Base-by-base conservation (phyloP, 2,329 filamentous ascomycete genomes). In the Aspergillus thermomutatus region DNA sequence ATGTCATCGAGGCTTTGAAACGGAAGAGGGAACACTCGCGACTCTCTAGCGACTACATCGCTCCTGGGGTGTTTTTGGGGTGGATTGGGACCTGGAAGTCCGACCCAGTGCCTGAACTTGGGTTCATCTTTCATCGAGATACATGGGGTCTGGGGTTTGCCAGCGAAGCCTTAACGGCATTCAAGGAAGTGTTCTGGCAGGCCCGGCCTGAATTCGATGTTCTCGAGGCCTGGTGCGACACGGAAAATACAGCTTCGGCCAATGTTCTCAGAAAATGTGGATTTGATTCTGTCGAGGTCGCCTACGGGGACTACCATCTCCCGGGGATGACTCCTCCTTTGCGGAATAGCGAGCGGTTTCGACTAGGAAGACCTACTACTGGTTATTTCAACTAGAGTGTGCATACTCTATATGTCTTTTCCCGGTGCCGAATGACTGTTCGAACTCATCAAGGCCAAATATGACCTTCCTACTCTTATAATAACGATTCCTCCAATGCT, bases 71-170 rank as follows among this genome's bases (percentile, higher is more conserved):
- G 0, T 55, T 63, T 25, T 28, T 63, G 1, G 61, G 61, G 21
- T 56, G 52, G 45, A 52, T 63, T 7, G 61, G 61, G 4, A 58
- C 57, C 5, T 60, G 57, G 57, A 52, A 19, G 21, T 50, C 55
- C 17, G 48, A 54, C 1, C 57, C 59, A 4, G n/a, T 45, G 2
- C 52, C 59, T 1, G 59, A 63, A 52, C 37, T 63, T 8, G 61
- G 59, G 9, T 56, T 58, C n/a, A 54, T 60, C 21, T 60, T 60
- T 17, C 53, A 63, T 55, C 59, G 52, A 19, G 31, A 43, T 4
- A 50, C 56, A n/a, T 63, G 61, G 61, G 61, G 59, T 6, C 17
- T 52, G 7, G 61, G 61, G 14, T 60, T 61, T 46, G 59, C 59
- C 23, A 63, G 53, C 1, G 61, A 63, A 31, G 61, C 59, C 4